Evolutionary conservation across 208 protist species (phyloP).

Genomic region (Strigomonas galati): DNA sequence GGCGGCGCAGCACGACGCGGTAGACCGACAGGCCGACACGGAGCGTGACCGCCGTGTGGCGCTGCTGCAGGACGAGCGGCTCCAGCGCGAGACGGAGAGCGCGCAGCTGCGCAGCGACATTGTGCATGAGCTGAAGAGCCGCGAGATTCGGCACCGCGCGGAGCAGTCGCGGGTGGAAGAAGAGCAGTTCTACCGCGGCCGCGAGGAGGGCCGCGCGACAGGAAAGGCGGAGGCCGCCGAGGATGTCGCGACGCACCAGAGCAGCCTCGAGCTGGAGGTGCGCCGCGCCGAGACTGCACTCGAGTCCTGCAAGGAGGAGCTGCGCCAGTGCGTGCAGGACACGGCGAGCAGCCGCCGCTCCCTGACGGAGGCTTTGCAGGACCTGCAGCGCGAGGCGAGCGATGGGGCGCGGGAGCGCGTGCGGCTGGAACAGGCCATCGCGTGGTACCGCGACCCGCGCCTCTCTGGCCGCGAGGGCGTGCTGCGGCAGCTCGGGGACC

Average conservation of each 20-base stretch:
- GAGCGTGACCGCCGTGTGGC: conserved; percentile 50
- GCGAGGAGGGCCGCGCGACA: conserved; percentile 28
- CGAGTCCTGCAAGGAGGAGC: conserved; percentile 45
- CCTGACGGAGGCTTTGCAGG: conserved; percentile 19
- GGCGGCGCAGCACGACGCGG: conserved; percentile 28
- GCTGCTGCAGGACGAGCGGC: conserved; percentile 72
- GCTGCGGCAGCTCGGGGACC: background rate
- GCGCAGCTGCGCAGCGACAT: conserved; percentile 68
- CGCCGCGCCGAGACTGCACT: conserved; percentile 49
- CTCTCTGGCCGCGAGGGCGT: background rate
- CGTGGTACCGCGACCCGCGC: conserved; percentile 15
- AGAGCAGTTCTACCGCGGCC: conserved; percentile 47
- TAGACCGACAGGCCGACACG: conserved; percentile 34
- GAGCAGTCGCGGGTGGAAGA: conserved; percentile 48
- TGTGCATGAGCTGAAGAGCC: conserved; percentile 49
- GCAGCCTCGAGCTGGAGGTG: conserved; percentile 52
- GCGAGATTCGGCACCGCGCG: conserved; percentile 42
- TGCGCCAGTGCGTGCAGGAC: conserved; percentile 51
- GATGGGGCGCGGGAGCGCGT: conserved; percentile 23
- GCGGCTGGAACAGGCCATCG: conserved; percentile 20
- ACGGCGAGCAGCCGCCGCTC: conserved; percentile 36
- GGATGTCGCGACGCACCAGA: conserved; percentile 36
- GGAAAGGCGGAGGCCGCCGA: conserved; percentile 44
- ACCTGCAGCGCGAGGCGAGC: conserved; percentile 21
- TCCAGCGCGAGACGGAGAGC: conserved; percentile 42